Conservation (phyloP, 352 stramenopile genomes). For the Phytophthora ohioensis region DNA sequence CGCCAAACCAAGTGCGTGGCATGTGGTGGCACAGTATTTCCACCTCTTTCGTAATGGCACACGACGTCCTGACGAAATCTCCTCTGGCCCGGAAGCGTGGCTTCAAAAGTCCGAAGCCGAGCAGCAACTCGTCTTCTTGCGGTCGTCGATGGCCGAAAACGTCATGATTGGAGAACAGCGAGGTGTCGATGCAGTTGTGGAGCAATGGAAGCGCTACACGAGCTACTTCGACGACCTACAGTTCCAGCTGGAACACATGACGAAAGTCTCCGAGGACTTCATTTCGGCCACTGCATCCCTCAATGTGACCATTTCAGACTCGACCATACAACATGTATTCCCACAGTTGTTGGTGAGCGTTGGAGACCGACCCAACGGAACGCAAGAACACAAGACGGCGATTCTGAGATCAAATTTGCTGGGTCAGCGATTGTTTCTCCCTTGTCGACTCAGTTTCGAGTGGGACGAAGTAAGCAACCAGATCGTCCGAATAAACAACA, state of each 20-base stretch:
- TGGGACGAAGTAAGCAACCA: constrained; percentile 21
- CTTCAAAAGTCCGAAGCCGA: constrained; percentile 30
- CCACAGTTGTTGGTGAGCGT: neutral
- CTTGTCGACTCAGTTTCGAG: constrained; percentile 28
- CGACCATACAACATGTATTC: constrained; percentile 29
- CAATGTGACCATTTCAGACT: constrained; percentile 20
- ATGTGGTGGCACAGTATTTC: constrained; percentile 35
- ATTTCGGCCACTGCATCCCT: constrained; percentile 14
- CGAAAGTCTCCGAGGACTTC: constrained; percentile 16
- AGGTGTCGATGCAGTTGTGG: constrained; percentile 20
- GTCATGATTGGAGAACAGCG: constrained; percentile 26
- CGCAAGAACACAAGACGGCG: neutral
- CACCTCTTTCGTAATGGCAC: constrained; percentile 30
- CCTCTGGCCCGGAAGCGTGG: constrained; percentile 20
- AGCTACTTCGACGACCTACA: constrained; percentile 41
- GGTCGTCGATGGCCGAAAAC: constrained; percentile 27
- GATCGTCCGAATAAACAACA: constrained; percentile 21
- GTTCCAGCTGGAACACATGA: constrained; percentile 38
- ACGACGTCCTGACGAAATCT: neutral
- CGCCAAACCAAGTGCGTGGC: constrained; percentile 9
- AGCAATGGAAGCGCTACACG: constrained; percentile 41
- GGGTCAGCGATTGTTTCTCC: constrained; percentile 18
- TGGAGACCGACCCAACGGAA: neutral
- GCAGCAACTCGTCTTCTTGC: constrained; percentile 41
- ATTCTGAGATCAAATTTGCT: constrained; percentile 21